phyloP scores from a whole-genome alignment of 208 protist species.

The Wallacemonas sp. region DNA sequence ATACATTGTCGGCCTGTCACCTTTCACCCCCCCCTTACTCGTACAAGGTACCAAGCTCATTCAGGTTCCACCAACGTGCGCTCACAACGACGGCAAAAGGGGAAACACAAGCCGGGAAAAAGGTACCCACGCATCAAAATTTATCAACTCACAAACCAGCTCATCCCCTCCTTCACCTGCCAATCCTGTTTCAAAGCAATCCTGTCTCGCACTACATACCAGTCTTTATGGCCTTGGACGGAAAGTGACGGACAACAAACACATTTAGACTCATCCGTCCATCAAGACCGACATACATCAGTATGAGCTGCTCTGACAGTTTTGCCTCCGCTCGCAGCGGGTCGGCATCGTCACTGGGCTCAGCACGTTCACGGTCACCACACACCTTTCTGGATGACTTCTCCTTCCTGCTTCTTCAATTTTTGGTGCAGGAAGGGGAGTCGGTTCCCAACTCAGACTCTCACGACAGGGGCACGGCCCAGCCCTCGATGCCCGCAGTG shows the following conservation, averaged over 20 bases:
- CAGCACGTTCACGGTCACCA: neutral
- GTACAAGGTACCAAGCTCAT: too few species aligned
- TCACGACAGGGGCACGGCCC: neutral
- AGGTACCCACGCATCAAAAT: too few species aligned
- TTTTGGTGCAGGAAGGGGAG: conserved; percentile 16
- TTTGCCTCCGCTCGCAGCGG: conserved; percentile 6
- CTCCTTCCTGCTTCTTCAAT: conserved; percentile 19
- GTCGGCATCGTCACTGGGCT: neutral
- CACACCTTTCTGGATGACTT: conserved; percentile 19
- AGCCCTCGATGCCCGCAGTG: neutral
- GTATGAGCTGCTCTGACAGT: conserved; percentile 8
- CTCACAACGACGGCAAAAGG: too few species aligned
- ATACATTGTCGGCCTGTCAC: too few species aligned
- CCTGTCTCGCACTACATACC: too few species aligned
- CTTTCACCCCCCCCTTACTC: too few species aligned
- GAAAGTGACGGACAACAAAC: neutral
- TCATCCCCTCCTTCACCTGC: too few species aligned
- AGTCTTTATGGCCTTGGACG: too few species aligned
- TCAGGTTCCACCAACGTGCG: too few species aligned
- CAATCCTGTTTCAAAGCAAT: too few species aligned
- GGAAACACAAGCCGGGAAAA: too few species aligned
- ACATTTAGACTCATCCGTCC: neutral
- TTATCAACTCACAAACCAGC: too few species aligned
- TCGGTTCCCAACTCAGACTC: neutral
- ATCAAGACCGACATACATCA: neutral